Conservation (phyloP, 2,329 filamentous ascomycete species). For the Aureobasidium namibiae region DNA sequence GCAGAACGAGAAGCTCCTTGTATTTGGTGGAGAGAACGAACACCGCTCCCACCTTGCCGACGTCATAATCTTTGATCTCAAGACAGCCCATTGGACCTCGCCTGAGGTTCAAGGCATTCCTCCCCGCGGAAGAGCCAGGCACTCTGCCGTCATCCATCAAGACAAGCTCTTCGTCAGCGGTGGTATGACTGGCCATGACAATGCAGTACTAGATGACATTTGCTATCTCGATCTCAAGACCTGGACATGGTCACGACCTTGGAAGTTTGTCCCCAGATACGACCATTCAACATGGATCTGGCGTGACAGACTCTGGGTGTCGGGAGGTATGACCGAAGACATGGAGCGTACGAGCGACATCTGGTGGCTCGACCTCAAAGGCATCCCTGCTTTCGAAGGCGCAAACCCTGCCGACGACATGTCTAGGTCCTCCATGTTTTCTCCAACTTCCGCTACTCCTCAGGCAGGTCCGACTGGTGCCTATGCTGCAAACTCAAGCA, state of each 20-base stretch:
- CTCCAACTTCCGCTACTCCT: constrained; percentile 23
- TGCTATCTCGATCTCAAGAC: constrained; percentile 96
- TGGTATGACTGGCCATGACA: constrained; percentile 89
- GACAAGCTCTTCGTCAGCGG: constrained; percentile 95
- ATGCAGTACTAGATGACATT: constrained; percentile 87
- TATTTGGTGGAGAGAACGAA: constrained; percentile 97
- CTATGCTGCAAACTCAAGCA: constrained; percentile 68
- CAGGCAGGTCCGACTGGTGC: constrained; percentile 32
- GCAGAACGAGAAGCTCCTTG: constrained; percentile 87
- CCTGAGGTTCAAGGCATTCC: constrained; percentile 76
- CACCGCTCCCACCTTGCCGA: constrained; percentile 93
- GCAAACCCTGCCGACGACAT: constrained; percentile 22
- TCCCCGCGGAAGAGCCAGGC: constrained; percentile 82
- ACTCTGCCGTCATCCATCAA: constrained; percentile 89
- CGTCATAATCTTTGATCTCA: constrained; percentile 90
- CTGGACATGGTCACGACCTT: constrained; percentile 92
- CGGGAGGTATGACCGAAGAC: constrained; percentile 86
- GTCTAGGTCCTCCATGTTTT: constrained; percentile 18
- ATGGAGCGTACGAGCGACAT: constrained; percentile 96
- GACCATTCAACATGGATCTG: constrained; percentile 95
- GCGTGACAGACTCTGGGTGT: constrained; percentile 89
- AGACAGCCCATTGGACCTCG: constrained; percentile 91
- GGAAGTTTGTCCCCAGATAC: constrained; percentile 90
- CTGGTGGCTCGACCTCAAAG: constrained; percentile 95
- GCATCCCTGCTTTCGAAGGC: constrained; percentile 66